These are phyloP conservation scores for Penicillium sp. DNA, from an alignment of 2,329 filamentous ascomycete species.

Conservation along the genomic window DNA sequence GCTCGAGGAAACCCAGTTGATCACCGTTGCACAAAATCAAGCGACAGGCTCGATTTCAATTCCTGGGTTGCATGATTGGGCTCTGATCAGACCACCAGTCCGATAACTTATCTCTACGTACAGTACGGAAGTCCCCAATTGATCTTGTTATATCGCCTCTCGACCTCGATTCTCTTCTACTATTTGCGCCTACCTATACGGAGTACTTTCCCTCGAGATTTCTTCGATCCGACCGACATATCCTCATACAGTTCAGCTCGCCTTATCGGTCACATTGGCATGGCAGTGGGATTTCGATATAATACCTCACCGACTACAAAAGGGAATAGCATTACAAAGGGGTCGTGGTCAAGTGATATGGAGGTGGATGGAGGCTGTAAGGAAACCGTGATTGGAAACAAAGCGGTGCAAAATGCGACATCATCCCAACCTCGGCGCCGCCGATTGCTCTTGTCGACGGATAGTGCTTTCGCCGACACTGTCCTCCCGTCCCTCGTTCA, in stretches of 20 bases:
- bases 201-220: neutral
- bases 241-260: neutral
- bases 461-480: conserved; percentile 42
- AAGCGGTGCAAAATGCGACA: conserved; percentile 3
- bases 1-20: conserved; percentile 1
- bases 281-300: conserved; percentile 21
- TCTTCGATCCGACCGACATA: neutral
- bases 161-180: neutral
- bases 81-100: conserved; percentile 4
- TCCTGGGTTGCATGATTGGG: conserved; percentile 5
- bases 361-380: conserved; percentile 27
- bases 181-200: neutral
- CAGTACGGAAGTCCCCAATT: neutral
- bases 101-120: neutral
- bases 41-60: neutral
- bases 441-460: conserved; percentile 40
- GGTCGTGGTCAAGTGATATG: conserved; percentile 25
- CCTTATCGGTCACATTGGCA: conserved; percentile 10
- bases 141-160: neutral
- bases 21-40: neutral
- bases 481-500: conserved; percentile 40
- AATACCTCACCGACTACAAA: conserved; percentile 3
- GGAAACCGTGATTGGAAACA: conserved; percentile 17
- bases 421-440: conserved; percentile 23
- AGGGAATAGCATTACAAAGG: conserved; percentile 15